Evolutionary conservation across 176 grass and related monocot genomes (phyloP).

Genomic region (Sorghum bicolor): DNA sequence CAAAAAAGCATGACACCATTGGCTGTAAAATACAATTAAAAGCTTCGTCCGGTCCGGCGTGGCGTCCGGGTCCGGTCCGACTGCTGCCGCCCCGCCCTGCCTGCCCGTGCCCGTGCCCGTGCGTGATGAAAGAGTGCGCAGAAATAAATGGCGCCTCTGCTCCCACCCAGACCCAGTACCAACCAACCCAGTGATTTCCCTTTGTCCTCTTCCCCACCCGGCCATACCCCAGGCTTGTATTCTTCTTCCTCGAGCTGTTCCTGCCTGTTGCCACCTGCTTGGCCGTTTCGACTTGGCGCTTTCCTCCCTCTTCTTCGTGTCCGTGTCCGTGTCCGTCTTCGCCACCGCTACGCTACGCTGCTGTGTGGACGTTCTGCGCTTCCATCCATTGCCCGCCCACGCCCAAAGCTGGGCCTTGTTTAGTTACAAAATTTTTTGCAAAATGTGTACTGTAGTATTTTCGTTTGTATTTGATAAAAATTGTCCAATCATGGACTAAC

Average conservation of each 20-base stretch:
- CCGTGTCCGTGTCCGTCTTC: neutral
- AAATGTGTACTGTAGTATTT: no score
- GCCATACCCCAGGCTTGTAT: constrained; percentile 8
- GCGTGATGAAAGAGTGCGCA: neutral
- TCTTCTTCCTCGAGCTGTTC: constrained; percentile 25
- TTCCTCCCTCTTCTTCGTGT: no score
- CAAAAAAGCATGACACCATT: neutral
- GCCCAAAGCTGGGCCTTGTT: neutral
- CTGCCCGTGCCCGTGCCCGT: neutral
- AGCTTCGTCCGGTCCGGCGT: neutral
- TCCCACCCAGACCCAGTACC: neutral
- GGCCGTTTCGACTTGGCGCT: constrained; percentile 1
- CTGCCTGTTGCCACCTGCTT: constrained; percentile 38
- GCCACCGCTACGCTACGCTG: neutral
- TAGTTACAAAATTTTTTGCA: no score
- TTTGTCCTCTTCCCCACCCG: constrained; percentile 9
- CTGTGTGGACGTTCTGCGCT: neutral
- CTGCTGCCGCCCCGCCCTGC: neutral
- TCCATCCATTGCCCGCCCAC: neutral
- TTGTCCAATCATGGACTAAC: no score
- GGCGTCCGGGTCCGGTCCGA: no score
- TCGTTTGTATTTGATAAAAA: no score
- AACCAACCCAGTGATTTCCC: neutral
- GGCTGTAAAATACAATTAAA: neutral
- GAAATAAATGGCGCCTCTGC: constrained; percentile 29